Evolutionary conservation across 2,329 filamentous ascomycete genomes (phyloP).

Genomic region (Lachnellula willkommii): DNA sequence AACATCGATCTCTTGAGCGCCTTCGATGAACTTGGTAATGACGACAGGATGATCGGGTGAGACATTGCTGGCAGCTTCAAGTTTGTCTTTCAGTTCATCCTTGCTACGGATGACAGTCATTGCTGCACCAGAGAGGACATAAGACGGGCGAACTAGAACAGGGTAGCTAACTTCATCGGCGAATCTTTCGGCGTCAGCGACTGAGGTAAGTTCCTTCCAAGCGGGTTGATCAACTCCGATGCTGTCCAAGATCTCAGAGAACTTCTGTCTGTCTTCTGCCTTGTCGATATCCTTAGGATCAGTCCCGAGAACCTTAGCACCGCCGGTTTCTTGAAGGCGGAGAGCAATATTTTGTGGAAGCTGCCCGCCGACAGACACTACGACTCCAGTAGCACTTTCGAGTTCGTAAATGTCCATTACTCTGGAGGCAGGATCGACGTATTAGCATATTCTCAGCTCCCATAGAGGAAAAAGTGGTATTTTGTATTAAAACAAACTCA

Average conservation of each 20-base stretch:
- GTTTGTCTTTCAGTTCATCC: constrained; percentile 89
- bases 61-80: constrained; percentile 81
- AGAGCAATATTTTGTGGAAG: constrained; percentile 66
- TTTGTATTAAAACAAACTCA: no score
- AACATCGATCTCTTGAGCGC: constrained; percentile 92
- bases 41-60: constrained; percentile 97
- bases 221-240: constrained; percentile 95
- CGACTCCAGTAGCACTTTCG: constrained; percentile 76
- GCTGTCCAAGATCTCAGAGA: constrained; percentile 93
- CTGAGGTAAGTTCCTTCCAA: constrained; percentile 95
- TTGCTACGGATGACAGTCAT: constrained; percentile 95
- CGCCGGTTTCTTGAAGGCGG: constrained; percentile 83
- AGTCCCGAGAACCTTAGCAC: constrained; percentile 86
- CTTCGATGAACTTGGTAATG: constrained; percentile 97
- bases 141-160: constrained; percentile 88
- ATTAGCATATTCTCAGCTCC: no score
- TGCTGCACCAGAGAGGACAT: constrained; percentile 93
- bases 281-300: constrained; percentile 94
- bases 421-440: constrained; percentile 1
- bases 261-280: constrained; percentile 96
- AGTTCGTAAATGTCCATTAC: constrained; percentile 99
- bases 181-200: constrained; percentile 80
- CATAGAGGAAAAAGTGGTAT: no score
- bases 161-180: constrained; percentile 83
- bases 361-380: constrained; percentile 83